These are phyloP conservation scores for Arabidopsis hybrid DNA, from an alignment of 441 rosid species.

Conservation along the genomic window DNA sequence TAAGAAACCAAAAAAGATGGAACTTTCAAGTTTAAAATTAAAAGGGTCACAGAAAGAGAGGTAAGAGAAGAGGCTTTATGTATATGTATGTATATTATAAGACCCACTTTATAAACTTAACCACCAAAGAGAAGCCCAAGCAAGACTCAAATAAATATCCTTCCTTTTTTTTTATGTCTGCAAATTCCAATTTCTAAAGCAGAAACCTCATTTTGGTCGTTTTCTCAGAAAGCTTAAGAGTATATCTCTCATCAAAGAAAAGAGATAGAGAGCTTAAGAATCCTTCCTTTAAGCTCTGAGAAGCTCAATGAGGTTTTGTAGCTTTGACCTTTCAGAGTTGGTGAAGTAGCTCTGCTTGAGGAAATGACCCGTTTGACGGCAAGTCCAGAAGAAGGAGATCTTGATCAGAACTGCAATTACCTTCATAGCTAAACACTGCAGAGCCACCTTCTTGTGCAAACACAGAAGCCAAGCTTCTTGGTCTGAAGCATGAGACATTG, in stretches of 20 bases:
- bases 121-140: conserved; percentile 34
- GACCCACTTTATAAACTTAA: conserved; percentile 41
- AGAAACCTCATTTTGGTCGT: conserved; percentile 46
- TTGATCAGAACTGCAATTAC: conserved; percentile 69
- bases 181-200: conserved; percentile 52
- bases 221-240: conserved; percentile 41
- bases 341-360: conserved; percentile 92
- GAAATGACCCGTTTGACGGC: conserved; percentile 82
- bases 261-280: conserved; percentile 42
- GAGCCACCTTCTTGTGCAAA: conserved; percentile 64
- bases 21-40: conserved; percentile 43
- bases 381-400: conserved; percentile 81
- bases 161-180: conserved; percentile 51
- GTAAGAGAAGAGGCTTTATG: conserved; percentile 24
- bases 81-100: conserved; percentile 23
- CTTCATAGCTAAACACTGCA: conserved; percentile 45
- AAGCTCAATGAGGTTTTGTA: conserved; percentile 28
- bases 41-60: conserved; percentile 42
- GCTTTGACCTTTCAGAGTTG: conserved; percentile 45
- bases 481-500: conserved; percentile 78
- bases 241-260: conserved; percentile 25
- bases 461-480: conserved; percentile 60
- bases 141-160: conserved; percentile 42
- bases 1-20: not conserved
- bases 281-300: conserved; percentile 16